Conservation (phyloP, 345 rosid species). For the Murraya koenigii region DNA sequence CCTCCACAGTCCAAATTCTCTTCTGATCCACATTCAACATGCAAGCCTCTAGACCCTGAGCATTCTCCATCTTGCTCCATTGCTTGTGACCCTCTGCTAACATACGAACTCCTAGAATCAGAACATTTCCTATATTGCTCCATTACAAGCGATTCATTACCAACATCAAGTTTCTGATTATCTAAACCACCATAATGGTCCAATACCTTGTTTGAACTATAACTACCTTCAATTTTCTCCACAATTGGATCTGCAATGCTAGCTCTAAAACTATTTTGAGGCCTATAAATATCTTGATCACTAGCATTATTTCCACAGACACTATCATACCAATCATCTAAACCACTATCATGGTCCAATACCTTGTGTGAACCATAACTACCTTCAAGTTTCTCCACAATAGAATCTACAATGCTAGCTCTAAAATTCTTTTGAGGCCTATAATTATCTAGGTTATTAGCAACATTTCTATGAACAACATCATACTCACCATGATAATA, state of each 20-base stretch:
- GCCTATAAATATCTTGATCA: neutral
- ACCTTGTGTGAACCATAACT: neutral
- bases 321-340: no score
- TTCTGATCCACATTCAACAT: slow-evolving; percentile 8
- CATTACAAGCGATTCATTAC: neutral
- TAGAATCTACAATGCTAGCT: slow-evolving; percentile 16
- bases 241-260: slow-evolving; percentile 18
- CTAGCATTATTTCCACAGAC: no score
- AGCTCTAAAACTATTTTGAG: neutral
- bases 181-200: neutral
- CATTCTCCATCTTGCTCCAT: slow-evolving; percentile 13
- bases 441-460: neutral
- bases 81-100: neutral
- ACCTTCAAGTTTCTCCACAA: slow-evolving; percentile 1
- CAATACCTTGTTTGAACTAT: neutral
- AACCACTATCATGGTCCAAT: neutral
- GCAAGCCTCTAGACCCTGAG: slow-evolving; percentile 11
- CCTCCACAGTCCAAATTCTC: slow-evolving; percentile 12
- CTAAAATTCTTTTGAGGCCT: neutral
- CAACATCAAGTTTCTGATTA: neutral
- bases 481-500: neutral
- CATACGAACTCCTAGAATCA: neutral
- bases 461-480: neutral
- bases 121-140: neutral
- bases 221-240: slow-evolving; percentile 11